A percentile compares a stretch with the other conserved stretches of the same genome.
Evolutionary conservation across 441 rosid species (phyloP).

Genomic region (Pelargonium myrrhifolium): DNA sequence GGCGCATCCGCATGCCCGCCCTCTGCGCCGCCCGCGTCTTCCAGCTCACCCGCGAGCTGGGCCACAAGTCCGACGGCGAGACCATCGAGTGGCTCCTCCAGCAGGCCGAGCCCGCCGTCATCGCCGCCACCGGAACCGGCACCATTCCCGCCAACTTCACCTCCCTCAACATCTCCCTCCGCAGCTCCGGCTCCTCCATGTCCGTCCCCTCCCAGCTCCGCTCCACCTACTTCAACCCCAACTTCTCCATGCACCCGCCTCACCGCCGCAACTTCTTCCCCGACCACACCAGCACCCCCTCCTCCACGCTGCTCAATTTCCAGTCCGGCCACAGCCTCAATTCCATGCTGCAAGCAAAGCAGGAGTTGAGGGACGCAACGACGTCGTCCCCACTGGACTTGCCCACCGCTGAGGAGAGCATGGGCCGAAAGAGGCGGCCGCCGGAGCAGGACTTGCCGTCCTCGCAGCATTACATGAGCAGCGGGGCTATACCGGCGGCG

Average conservation of each 20-base stretch:
- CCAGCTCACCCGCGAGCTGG: not conserved
- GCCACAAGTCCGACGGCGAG: constrained; percentile 1
- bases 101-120: not conserved
- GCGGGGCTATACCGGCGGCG: no score
- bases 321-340: constrained; percentile 44
- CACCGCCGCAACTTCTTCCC: constrained; percentile 53
- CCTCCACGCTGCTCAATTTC: constrained; percentile 63
- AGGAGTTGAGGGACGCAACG: constrained; percentile 40
- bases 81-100: no score
- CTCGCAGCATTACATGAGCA: no score
- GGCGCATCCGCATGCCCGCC: constrained; percentile 5
- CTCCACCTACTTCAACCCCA: constrained; percentile 48
- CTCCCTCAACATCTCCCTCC: constrained; percentile 18
- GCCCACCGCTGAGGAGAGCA: constrained; percentile 36
- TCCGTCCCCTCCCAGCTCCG: constrained; percentile 77
- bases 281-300: constrained; percentile 29
- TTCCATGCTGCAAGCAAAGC: constrained; percentile 52
- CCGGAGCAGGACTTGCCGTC: no score
- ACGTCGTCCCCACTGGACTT: constrained; percentile 38
- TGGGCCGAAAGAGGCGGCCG: constrained; percentile 38
- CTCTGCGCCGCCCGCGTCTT: not conserved
- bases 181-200: constrained; percentile 84
- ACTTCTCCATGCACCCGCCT: constrained; percentile 47
- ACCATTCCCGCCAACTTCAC: constrained; percentile 2
- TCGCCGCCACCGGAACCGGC: not conserved